phyloP scores from a whole-genome alignment of 1,284 basidiomycete species.

The Grifola frondosa region DNA sequence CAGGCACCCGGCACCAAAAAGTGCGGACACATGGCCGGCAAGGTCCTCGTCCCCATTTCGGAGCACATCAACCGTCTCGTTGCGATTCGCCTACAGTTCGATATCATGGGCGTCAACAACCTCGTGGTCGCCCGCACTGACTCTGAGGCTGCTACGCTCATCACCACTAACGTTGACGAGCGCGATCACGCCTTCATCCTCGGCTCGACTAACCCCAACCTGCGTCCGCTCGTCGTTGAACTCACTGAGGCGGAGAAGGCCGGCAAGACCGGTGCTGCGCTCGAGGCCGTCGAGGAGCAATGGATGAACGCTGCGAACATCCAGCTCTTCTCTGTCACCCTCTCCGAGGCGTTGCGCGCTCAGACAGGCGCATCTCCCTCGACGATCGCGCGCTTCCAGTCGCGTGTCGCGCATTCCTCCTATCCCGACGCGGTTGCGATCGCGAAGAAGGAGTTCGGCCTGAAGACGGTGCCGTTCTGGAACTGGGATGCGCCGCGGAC shows the following conservation, averaged over 20 bases:
- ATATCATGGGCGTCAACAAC: constrained; percentile 80
- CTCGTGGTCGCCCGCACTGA: constrained; percentile 76
- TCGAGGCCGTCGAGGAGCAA: constrained; percentile 87
- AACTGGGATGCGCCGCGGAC: constrained; percentile 95
- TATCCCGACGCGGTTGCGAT: constrained; percentile 72
- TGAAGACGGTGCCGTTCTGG: constrained; percentile 77
- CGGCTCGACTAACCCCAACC: constrained; percentile 78
- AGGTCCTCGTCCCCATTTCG: constrained; percentile 57
- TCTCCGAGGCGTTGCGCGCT: constrained; percentile 71
- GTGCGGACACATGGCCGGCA: constrained; percentile 76
- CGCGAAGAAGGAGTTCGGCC: constrained; percentile 79
- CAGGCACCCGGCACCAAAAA: constrained; percentile 76
- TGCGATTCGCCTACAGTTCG: constrained; percentile 76
- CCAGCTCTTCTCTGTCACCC: constrained; percentile 74
- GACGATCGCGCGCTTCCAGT: constrained; percentile 57
- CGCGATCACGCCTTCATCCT: constrained; percentile 97
- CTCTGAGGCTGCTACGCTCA: constrained; percentile 91
- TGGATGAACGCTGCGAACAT: constrained; percentile 83
- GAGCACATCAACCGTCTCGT: constrained; percentile 82
- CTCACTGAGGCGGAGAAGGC: constrained; percentile 84
- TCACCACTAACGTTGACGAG: constrained; percentile 95
- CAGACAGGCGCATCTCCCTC: constrained; percentile 54
- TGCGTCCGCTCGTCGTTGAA: constrained; percentile 70
- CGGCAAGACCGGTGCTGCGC: constrained; percentile 77
- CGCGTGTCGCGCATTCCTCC: constrained; percentile 64